phyloP scores from a whole-genome alignment of 75 land plant genomes.

The Azolla pinnata region DNA sequence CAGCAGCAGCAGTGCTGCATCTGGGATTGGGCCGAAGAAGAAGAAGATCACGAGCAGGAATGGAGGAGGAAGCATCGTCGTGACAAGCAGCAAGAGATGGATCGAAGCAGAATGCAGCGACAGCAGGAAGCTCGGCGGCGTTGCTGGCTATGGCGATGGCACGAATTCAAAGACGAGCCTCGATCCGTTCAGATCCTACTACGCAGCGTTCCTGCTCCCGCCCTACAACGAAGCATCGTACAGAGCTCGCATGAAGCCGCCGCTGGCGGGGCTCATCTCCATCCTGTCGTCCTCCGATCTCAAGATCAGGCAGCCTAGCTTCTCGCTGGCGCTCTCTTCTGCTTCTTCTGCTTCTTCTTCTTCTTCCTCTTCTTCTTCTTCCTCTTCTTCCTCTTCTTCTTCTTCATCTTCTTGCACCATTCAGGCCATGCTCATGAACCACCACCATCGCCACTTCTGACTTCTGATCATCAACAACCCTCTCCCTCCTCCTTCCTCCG shows the following conservation, averaged over 20 bases:
- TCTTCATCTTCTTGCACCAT: no score
- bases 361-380: no score
- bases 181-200: slow-evolving; percentile 42
- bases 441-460: no score
- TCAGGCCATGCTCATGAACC: no score
- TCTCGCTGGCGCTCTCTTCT: neutral
- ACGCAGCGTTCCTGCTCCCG: slow-evolving; percentile 33
- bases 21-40: neutral
- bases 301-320: slow-evolving; percentile 19
- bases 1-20: neutral
- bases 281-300: slow-evolving; percentile 50
- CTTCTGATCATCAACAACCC: no score
- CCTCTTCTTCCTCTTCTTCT: no score
- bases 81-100: slow-evolving; percentile 7
- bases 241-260: slow-evolving; percentile 80
- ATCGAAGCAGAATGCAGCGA: neutral
- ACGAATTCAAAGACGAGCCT: slow-evolving; percentile 12
- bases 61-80: neutral
- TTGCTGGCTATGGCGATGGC: neutral
- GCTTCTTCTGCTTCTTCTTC: no score
- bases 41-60: neutral
- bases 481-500: no score
- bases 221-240: slow-evolving; percentile 67
- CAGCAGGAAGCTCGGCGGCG: neutral
- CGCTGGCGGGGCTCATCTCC: slow-evolving; percentile 74